These are phyloP conservation scores for Parascedosporium putredinis DNA, from an alignment of 2,329 filamentous ascomycete genomes.

Conservation along the genomic window DNA sequence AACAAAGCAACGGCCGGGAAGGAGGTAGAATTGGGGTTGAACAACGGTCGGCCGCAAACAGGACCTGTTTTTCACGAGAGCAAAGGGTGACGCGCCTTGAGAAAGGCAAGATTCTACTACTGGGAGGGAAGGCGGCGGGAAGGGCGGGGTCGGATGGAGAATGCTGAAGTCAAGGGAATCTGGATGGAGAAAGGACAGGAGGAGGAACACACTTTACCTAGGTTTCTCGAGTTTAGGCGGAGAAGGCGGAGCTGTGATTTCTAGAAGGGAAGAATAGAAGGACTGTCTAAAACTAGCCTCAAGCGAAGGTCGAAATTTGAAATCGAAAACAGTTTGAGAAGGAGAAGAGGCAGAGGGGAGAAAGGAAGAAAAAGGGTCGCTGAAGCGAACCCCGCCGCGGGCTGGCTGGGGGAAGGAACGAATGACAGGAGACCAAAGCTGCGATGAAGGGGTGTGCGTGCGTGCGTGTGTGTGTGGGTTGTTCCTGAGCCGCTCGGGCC, in stretches of 20 bases:
- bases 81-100: too few relatives aligned
- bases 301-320: neutral
- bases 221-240: neutral
- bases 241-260: neutral
- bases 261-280: neutral
- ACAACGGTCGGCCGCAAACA: too few relatives aligned
- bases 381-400: neutral
- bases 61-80: too few relatives aligned
- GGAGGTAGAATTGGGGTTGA: too few relatives aligned
- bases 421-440: neutral
- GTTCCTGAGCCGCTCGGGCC: slow-evolving; percentile 8
- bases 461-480: neutral
- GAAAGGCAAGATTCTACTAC: too few relatives aligned
- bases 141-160: neutral
- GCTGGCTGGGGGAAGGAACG: neutral
- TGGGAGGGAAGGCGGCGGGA: neutral
- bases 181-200: neutral
- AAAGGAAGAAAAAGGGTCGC: neutral
- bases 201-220: neutral
- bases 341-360: neutral
- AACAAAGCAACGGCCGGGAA: too few relatives aligned
- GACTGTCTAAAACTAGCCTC: neutral
- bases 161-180: too few relatives aligned
- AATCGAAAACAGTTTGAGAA: neutral
- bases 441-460: slow-evolving; percentile 1